Conservation (phyloP, 169 alveolate species). For the Plasmodium cynomolgi region DNA sequence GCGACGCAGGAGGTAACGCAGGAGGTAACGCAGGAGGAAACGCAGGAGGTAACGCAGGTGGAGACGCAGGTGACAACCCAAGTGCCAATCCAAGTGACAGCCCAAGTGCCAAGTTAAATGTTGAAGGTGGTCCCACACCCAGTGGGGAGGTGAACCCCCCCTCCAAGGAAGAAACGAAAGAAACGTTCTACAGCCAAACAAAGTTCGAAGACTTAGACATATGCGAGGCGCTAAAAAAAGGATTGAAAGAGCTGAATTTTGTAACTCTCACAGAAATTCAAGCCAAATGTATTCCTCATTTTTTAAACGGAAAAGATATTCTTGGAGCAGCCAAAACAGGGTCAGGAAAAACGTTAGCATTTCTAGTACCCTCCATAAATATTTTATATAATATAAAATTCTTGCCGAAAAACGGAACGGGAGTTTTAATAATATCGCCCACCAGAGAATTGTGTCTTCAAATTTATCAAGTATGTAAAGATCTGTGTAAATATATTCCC, state of each 20-base stretch:
- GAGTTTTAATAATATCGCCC: slow-evolving; percentile 96
- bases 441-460: slow-evolving; percentile 98
- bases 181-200: slow-evolving; percentile 86
- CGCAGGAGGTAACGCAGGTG: no score
- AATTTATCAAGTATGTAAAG: slow-evolving; percentile 97
- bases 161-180: neutral
- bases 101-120: neutral
- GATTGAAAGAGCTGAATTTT: slow-evolving; percentile 93
- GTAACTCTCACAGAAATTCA: slow-evolving; percentile 96
- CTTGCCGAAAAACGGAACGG: slow-evolving; percentile 95
- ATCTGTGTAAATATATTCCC: slow-evolving; percentile 92
- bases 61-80: neutral
- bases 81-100: neutral
- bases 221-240: slow-evolving; percentile 92
- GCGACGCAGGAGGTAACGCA: no score
- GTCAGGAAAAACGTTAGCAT: slow-evolving; percentile 99
- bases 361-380: slow-evolving; percentile 98
- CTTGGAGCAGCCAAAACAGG: slow-evolving; percentile 98
- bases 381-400: slow-evolving; percentile 94
- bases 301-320: slow-evolving; percentile 97
- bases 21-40: no score
- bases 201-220: slow-evolving; percentile 90
- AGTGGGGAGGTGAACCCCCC: neutral
- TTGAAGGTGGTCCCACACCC: neutral
- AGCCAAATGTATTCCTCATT: slow-evolving; percentile 97